phyloP scores from a whole-genome alignment of 805 yeast genomes.

The Kurtzmaniella fragi region DNA sequence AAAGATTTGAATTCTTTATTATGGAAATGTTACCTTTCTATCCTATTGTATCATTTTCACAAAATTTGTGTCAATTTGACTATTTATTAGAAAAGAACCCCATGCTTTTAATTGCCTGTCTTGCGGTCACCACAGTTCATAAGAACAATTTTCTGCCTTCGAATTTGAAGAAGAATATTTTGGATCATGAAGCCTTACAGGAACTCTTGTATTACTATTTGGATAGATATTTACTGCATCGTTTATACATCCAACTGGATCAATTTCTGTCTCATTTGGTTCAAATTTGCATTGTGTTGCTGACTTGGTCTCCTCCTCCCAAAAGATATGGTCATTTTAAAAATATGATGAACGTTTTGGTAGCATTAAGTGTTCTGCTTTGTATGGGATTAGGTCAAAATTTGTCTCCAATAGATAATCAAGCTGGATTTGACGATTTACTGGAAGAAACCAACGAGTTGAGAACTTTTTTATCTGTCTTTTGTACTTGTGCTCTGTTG shows the following conservation, averaged over 20 bases:
- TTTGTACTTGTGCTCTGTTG: constrained; percentile 46
- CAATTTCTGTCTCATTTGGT: constrained; percentile 39
- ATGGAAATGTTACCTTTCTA: constrained; percentile 39
- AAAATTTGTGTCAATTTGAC: constrained; percentile 28
- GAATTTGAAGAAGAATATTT: constrained; percentile 1
- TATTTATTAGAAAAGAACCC: constrained; percentile 40
- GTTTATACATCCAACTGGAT: constrained; percentile 37
- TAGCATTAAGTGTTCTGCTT: constrained; percentile 39
- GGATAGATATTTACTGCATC: constrained; percentile 40
- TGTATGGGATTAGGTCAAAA: constrained; percentile 44
- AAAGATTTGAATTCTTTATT: constrained; percentile 30
- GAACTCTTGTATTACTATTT: constrained; percentile 39
- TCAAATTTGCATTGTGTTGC: constrained; percentile 39
- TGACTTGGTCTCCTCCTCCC: constrained; percentile 53
- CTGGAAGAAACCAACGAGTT: constrained; percentile 22
- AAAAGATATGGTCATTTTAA: constrained; percentile 47
- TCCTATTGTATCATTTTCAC: constrained; percentile 45
- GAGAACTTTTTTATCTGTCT: constrained; percentile 43
- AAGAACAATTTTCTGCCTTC: constrained; percentile 16
- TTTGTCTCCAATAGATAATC: constrained; percentile 15
- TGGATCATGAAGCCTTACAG: constrained; percentile 30
- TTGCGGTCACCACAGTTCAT: constrained; percentile 45
- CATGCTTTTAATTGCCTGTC: constrained; percentile 35
- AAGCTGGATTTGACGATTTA: constrained; percentile 9
- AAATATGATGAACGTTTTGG: constrained; percentile 45